phyloP scores from a whole-genome alignment of 345 rosid genomes.

The Murraya paniculata region DNA sequence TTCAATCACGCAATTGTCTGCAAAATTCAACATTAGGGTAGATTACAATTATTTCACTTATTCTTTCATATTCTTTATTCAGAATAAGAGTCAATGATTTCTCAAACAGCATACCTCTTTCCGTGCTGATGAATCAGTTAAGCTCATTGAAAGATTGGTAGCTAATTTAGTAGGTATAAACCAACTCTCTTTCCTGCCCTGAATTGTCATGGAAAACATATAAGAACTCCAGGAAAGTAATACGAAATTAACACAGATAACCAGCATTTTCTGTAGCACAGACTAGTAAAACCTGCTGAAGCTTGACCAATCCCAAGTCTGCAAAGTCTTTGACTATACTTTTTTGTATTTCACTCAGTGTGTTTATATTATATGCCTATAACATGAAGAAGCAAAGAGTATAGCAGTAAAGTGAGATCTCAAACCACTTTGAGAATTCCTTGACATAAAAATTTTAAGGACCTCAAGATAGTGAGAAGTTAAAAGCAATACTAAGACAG shows the following conservation, averaged over 20 bases:
- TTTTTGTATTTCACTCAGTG: slow-evolving; percentile 74
- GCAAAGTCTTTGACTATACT: slow-evolving; percentile 78
- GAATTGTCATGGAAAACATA: slow-evolving; percentile 16
- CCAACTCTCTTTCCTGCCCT: slow-evolving; percentile 98
- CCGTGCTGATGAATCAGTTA: slow-evolving; percentile 80
- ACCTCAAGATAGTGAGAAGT: background rate
- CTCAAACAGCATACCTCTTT: slow-evolving; percentile 58
- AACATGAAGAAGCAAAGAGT: slow-evolving; percentile 8
- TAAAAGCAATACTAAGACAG: background rate
- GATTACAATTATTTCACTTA: background rate
- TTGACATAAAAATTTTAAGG: background rate
- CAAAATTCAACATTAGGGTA: background rate
- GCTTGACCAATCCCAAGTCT: slow-evolving; percentile 94
- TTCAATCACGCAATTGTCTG: background rate
- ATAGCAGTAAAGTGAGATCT: background rate
- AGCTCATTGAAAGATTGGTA: slow-evolving; percentile 84
- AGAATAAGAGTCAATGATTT: background rate
- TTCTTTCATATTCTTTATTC: background rate
- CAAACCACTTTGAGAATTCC: background rate
- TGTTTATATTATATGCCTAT: slow-evolving; percentile 82
- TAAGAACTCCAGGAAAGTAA: slow-evolving; percentile 7
- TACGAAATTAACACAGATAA: background rate
- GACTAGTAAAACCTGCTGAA: slow-evolving; percentile 71
- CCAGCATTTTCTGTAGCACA: background rate
- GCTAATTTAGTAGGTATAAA: slow-evolving; percentile 92